Percentiles rank a stretch among this genome's conserved stretches.
Conservation (phyloP, 2,329 filamentous ascomycete genomes). For the Gremmenia infestans region DNA sequence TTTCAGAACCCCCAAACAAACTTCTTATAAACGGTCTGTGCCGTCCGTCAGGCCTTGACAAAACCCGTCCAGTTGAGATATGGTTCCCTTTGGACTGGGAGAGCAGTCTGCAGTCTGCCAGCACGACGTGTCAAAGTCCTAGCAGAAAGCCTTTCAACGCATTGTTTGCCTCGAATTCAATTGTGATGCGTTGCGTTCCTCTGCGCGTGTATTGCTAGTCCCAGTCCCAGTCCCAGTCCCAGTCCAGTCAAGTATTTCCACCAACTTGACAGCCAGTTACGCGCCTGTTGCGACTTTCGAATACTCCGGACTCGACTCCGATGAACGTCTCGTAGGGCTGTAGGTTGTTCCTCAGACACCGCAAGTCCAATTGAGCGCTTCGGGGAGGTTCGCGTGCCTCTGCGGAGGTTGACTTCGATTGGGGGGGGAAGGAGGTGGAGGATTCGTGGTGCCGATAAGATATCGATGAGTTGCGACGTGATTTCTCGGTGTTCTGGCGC, state of each 20-base stretch:
- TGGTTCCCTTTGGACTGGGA: background rate
- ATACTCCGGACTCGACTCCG: background rate
- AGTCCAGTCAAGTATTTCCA: too few species aligned
- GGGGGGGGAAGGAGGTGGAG: background rate
- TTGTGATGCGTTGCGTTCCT: background rate
- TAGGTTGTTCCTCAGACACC: background rate
- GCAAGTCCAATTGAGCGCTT: background rate
- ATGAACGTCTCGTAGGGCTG: background rate
- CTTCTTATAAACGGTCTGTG: too few species aligned
- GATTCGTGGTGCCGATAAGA: background rate
- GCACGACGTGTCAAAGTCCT: background rate
- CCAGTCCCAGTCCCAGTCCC: background rate
- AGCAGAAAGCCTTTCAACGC: background rate
- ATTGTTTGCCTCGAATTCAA: background rate
- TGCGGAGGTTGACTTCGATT: background rate
- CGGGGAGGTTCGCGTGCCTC: background rate
- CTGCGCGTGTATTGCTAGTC: background rate
- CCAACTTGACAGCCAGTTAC: background rate
- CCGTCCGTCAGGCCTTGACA: too few species aligned
- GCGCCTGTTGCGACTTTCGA: background rate
- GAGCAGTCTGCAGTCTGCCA: background rate
- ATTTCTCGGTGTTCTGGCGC: background rate
- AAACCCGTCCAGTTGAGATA: too few species aligned
- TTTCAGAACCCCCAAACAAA: too few species aligned
- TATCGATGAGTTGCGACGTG: background rate